Conservation (phyloP, 352 stramenopile genomes). For the Globisporangium rhizosaccharum region DNA sequence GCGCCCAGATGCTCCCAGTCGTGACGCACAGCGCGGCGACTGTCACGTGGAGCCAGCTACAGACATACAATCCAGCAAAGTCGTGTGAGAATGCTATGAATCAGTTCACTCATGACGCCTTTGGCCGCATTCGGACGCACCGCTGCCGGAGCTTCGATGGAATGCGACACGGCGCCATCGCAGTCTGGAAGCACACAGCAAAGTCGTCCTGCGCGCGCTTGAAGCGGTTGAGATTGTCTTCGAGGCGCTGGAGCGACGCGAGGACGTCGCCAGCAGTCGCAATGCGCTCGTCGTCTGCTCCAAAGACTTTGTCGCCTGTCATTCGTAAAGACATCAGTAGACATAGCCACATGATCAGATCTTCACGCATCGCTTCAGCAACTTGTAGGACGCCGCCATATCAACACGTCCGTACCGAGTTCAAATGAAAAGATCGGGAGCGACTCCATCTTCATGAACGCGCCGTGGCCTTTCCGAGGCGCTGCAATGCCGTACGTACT, state of each 20-base stretch:
- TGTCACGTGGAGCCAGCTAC: constrained; percentile 60
- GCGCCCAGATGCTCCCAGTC: constrained; percentile 51
- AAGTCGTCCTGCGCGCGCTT: constrained; percentile 42
- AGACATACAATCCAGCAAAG: not conserved
- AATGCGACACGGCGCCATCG: constrained; percentile 52
- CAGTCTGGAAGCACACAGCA: constrained; percentile 37
- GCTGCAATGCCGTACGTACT: constrained; percentile 50
- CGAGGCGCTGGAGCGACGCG: constrained; percentile 36
- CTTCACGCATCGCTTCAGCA: not conserved
- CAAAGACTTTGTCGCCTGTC: constrained; percentile 10
- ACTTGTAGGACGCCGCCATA: not conserved
- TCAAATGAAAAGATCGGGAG: constrained; percentile 40
- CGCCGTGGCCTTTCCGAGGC: constrained; percentile 45
- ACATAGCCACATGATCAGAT: not conserved
- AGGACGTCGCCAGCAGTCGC: constrained; percentile 26
- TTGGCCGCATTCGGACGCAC: constrained; percentile 5
- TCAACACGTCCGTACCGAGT: constrained; percentile 26
- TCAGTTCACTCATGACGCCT: too few species aligned
- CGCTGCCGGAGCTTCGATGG: constrained; percentile 68
- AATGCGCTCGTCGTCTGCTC: constrained; percentile 1
- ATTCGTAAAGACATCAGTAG: not conserved
- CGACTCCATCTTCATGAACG: constrained; percentile 45
- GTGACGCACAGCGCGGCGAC: constrained; percentile 47
- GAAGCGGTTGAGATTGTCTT: constrained; percentile 47
- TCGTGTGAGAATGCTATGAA: too few species aligned